Evolutionary conservation across 305 asterid species (phyloP), one percentile per base, ranked within the genome.

Genomic region (Striga hermonthica): DNA sequence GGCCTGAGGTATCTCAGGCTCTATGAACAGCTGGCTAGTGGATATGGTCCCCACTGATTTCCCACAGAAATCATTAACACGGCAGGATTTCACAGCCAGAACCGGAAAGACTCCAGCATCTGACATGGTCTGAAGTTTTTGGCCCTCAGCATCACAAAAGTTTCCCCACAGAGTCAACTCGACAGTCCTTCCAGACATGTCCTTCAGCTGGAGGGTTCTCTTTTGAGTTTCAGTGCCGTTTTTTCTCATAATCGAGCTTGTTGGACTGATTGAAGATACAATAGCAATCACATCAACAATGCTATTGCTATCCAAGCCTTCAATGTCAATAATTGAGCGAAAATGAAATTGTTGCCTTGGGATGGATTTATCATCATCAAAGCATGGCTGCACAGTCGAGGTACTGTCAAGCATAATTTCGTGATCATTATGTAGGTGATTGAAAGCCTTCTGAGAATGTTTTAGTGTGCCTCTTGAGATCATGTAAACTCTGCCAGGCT

Each of bases 161-260:
- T 79, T 86, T 60, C 92, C 99, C 99, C 99, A 93, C 76, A 93
- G 48, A 75, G 97, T 88, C 72, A 83, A 67, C 78, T 83, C 89
- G 57, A 79, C 83, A 64, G 86, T 83, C 79, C 75, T 75, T 31
- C 89, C 86, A 60, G 99, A 93, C 84, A 80, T 81, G 68, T 93
- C 99, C 82, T 84, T 93, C 73, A 93, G 76, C 60, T 90, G 95
- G 75, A 93, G 88, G 35, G 81, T 41, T 78, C 97, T 85, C 73
- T 82, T 90, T 76, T 75, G 95, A 79, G 87, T 82, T 83, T 84
- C 96, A 40, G 81, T 86, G 34, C 94, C 95, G 59, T 80, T 90
- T 88, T 90, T 93, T 57, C 89, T 83, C 94, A 83, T 86, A 59
- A 93, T 81, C 6, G 96, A 78, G 74, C 85, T 78, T 60, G 88